Percentiles rank a stretch among this genome's conserved stretches.
Conservation (phyloP, 208 protist genomes). For the Leishmania lainsoni region DNA sequence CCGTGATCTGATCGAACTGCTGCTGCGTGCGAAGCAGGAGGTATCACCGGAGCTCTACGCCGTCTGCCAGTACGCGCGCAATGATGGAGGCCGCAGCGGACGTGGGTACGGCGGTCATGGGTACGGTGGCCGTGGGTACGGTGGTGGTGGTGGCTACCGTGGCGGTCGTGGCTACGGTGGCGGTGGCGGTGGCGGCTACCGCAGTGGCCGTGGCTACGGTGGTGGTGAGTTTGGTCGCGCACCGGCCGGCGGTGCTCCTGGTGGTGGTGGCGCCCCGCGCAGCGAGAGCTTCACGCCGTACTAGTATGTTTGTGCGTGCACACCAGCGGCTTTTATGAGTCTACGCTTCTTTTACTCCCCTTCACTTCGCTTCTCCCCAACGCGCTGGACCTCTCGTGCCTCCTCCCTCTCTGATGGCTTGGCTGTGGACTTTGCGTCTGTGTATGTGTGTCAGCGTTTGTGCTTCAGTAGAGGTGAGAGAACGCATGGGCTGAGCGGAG, state of each 20-base stretch:
- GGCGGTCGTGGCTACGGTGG: slow-evolving; percentile 23
- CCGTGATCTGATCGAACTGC: slow-evolving; percentile 72
- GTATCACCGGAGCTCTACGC: slow-evolving; percentile 71
- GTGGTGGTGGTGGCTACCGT: slow-evolving; percentile 15
- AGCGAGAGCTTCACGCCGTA: slow-evolving; percentile 51
- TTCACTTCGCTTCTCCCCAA: background rate
- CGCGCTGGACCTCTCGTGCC: background rate
- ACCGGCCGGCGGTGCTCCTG: slow-evolving; percentile 15
- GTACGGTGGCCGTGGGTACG: slow-evolving; percentile 15
- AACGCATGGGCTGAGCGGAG: background rate
- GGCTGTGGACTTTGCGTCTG: background rate
- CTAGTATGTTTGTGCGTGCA: slow-evolving; percentile 18
- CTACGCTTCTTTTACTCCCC: background rate
- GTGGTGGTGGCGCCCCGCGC: background rate
- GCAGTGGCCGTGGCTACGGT: slow-evolving; percentile 11
- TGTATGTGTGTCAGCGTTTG: background rate
- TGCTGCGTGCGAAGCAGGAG: slow-evolving; percentile 65
- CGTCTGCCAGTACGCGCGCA: slow-evolving; percentile 42
- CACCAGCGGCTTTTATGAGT: background rate
- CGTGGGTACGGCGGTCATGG: slow-evolving; percentile 25
- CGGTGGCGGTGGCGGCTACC: slow-evolving; percentile 1
- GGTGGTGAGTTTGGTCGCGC: slow-evolving; percentile 9
- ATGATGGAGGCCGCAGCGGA: slow-evolving; percentile 34
- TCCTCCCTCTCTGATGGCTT: background rate
- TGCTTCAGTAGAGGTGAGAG: background rate